Base-by-base conservation (phyloP, 2,329 filamentous ascomycete species). In the Tolypocladium cylindrosporum region DNA sequence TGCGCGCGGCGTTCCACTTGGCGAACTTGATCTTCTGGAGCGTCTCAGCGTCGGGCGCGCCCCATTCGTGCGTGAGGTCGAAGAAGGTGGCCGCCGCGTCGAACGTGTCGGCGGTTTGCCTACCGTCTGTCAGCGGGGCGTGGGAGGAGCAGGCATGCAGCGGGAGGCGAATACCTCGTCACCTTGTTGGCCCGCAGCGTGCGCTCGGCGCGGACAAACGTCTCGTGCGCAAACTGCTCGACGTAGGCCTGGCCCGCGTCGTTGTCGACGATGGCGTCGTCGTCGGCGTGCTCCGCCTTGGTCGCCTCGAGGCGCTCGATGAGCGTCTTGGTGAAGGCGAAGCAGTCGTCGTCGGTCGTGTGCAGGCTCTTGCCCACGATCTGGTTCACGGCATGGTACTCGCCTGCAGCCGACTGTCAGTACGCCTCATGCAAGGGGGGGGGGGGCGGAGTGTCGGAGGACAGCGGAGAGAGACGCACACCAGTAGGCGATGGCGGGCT, bases 401-500 rank as follows among this genome's bases (percentile, higher is more conserved):
- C 88, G 72, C 89, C 90, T 94, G 42, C 36, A 57, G 62, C 39
- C 27, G 27, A 7, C 5, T 7, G 42, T 42, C 6, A 55, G 51
- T 27, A 41, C 21, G 3, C 16, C 7, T n/a, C 52, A 21, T 50
- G 34, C 24, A 5, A 10, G 27, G 27, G 2, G 27, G 27, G 27
- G 27, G 27, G 27, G 27, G 27, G 27, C 3, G 27, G 24, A 27
- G 27, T 31, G 27, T 31, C 4, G 27, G 27, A 14, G 21, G 36
- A 21, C 16, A 21, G 14, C 6, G 36, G n/a, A 37, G 14, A 40
- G 10, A 37, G 27, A 81, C 88, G 69, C 81, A 96, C 93, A 94
- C 91, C 93, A 97, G 73, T 97, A 99, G 62, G 92, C 82, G 64
- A 97, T 83, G 60, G 94, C 90, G 10, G 94, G 94, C 73, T 93